These are phyloP conservation scores for Suillus discolor DNA, from an alignment of 768 basidiomycete genomes.

Conservation along the genomic window DNA sequence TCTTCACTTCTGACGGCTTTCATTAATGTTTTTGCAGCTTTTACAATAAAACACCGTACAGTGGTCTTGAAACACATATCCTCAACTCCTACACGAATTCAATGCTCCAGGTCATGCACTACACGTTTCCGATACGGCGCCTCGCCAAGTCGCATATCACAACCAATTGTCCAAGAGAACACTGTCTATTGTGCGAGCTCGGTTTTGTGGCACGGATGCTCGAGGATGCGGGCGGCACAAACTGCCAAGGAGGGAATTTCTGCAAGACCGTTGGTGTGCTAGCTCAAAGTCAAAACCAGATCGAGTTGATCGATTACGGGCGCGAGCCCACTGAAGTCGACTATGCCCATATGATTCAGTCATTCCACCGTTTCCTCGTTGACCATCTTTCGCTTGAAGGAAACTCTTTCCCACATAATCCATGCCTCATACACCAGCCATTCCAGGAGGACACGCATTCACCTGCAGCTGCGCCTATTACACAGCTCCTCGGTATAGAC, in stretches of 20 bases:
- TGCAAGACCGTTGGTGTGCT: constrained; percentile 91
- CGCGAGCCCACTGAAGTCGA: constrained; percentile 72
- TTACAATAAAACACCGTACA: constrained; percentile 89
- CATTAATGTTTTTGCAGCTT: constrained; percentile 52
- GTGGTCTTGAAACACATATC: constrained; percentile 96
- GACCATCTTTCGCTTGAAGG: constrained; percentile 83
- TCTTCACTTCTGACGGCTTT: not conserved
- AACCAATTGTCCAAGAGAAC: constrained; percentile 84
- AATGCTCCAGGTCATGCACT: constrained; percentile 89
- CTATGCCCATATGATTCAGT: constrained; percentile 89
- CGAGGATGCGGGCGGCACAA: constrained; percentile 90
- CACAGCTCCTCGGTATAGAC: constrained; percentile 83
- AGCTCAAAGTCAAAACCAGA: constrained; percentile 85
- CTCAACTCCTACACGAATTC: constrained; percentile 96
- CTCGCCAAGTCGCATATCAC: constrained; percentile 93
- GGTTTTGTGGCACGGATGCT: constrained; percentile 96
- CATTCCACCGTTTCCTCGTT: constrained; percentile 91
- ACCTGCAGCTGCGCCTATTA: constrained; percentile 70
- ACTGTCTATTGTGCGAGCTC: constrained; percentile 93
- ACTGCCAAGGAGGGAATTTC: constrained; percentile 97
- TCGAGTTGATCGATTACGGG: constrained; percentile 90
- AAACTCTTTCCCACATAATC: constrained; percentile 63
- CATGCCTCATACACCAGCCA: constrained; percentile 43
- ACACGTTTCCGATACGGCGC: constrained; percentile 70
- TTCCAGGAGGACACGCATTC: constrained; percentile 26